Conservation (phyloP, 2,329 filamentous ascomycete species). For the Drechslerella stenobrocha region DNA sequence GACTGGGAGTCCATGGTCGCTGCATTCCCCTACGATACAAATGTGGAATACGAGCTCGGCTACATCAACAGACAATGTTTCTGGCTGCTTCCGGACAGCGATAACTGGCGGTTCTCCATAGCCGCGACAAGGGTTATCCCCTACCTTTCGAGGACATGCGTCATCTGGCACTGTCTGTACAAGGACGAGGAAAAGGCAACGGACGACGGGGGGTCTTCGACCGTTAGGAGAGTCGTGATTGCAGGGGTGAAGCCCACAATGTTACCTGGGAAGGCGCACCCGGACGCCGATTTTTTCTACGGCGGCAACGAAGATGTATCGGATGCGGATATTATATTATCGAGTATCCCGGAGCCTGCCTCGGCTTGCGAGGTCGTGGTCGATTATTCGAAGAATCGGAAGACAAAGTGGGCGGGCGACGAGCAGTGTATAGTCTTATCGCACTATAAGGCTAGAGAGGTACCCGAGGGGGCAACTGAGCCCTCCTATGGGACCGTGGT, state of each 20-base stretch:
- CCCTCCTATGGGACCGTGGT: constrained; percentile 5
- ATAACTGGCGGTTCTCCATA: neutral
- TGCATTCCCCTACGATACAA: neutral
- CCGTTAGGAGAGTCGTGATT: constrained; percentile 4
- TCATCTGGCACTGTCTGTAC: constrained; percentile 14
- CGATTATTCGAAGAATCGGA: neutral
- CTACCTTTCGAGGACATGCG: neutral
- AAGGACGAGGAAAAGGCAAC: neutral
- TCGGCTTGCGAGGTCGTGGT: constrained; percentile 9
- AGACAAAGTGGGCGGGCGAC: constrained; percentile 15
- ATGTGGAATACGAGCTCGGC: neutral
- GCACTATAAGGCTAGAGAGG: neutral
- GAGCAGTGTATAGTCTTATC: constrained; percentile 12
- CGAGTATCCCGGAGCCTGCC: constrained; percentile 6
- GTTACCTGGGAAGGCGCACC: neutral
- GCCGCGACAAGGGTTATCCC: neutral
- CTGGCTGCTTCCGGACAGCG: neutral
- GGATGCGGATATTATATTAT: neutral
- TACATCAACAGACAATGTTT: constrained; percentile 3
- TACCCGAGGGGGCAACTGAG: neutral
- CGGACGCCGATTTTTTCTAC: neutral
- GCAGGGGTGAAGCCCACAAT: constrained; percentile 14
- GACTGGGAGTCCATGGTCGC: neutral
- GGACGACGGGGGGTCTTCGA: neutral
- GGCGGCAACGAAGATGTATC: neutral